A percentile compares a stretch with the other conserved stretches of the same genome.
Conservation (phyloP, 2,329 filamentous ascomycete genomes). For the Cercospora sesami region DNA sequence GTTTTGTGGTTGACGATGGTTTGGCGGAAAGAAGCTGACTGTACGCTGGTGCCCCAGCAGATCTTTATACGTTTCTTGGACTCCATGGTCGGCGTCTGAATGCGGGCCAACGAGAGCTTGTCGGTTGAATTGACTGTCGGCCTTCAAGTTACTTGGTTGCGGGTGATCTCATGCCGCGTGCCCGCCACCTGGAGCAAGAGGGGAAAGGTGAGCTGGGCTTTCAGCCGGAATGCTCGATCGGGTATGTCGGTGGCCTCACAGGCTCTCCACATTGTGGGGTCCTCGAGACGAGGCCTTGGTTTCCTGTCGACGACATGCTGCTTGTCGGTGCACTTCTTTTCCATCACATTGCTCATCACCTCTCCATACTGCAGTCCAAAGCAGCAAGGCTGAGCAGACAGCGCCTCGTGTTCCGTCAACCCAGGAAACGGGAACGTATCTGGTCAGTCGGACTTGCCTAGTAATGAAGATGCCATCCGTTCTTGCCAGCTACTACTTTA, state of each 20-base stretch:
- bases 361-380: background rate
- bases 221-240: slow-evolving; percentile 8
- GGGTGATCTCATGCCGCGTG: slow-evolving; percentile 10
- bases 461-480: background rate
- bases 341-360: background rate
- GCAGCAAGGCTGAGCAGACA: background rate
- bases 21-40: slow-evolving; percentile 43
- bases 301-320: background rate
- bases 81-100: slow-evolving; percentile 21
- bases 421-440: background rate
- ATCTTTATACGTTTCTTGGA: slow-evolving; percentile 34
- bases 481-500: background rate
- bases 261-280: background rate
- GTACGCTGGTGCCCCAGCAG: slow-evolving; percentile 43
- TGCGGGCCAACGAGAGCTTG: slow-evolving; percentile 13
- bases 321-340: background rate
- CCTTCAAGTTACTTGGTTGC: background rate
- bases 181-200: slow-evolving; percentile 1
- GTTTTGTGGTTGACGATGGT: slow-evolving; percentile 41
- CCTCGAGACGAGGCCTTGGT: background rate
- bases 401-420: background rate
- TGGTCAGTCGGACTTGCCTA: background rate
- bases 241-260: background rate
- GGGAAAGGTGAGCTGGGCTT: slow-evolving; percentile 7
- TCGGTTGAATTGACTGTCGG: background rate